Percentiles rank a stretch among this genome's conserved stretches.
Evolutionary conservation across 2,329 filamentous ascomycete species (phyloP).

Genomic region (Teratosphaeria viscida): DNA sequence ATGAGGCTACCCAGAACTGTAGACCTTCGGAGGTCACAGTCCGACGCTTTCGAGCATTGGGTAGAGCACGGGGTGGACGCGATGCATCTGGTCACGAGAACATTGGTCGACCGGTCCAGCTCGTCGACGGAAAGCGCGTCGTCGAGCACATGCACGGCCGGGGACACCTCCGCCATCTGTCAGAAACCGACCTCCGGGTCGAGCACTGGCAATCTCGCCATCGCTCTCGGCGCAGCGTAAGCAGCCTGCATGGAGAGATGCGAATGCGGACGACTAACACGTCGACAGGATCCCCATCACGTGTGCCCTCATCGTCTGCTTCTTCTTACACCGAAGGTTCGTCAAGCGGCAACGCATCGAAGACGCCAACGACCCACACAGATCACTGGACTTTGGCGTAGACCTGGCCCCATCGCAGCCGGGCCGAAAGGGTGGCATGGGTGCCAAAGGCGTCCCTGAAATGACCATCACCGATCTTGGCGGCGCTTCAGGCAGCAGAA

Average conservation of each 20-base stretch:
- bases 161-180: conserved; percentile 14
- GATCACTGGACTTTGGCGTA: conserved; percentile 85
- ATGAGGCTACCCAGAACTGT: conserved; percentile 10
- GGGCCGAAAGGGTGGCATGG: conserved; percentile 32
- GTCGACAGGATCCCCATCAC: conserved; percentile 60
- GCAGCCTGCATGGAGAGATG: conserved; percentile 5
- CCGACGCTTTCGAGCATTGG: conserved; percentile 9
- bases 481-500: conserved; percentile 6
- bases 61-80: conserved; percentile 12
- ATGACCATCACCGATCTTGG: conserved; percentile 45
- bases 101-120: conserved; percentile 11
- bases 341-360: conserved; percentile 61
- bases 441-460: conserved; percentile 33
- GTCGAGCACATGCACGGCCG: conserved; percentile 15
- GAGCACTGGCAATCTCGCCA: conserved; percentile 21
- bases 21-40: conserved; percentile 3
- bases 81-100: conserved; percentile 13
- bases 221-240: conserved; percentile 26
- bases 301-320: conserved; percentile 53
- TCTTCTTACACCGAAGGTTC: conserved; percentile 72
- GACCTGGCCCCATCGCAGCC: conserved; percentile 31
- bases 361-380: conserved; percentile 77
- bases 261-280: conserved; percentile 13
- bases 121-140: conserved; percentile 7
- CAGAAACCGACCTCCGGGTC: conserved; percentile 18